Evolutionary conservation across 2,329 filamentous ascomycete species (phyloP), one percentile per base, ranked within the genome.

Genomic region (Paracoccidioides brasiliensis): DNA sequence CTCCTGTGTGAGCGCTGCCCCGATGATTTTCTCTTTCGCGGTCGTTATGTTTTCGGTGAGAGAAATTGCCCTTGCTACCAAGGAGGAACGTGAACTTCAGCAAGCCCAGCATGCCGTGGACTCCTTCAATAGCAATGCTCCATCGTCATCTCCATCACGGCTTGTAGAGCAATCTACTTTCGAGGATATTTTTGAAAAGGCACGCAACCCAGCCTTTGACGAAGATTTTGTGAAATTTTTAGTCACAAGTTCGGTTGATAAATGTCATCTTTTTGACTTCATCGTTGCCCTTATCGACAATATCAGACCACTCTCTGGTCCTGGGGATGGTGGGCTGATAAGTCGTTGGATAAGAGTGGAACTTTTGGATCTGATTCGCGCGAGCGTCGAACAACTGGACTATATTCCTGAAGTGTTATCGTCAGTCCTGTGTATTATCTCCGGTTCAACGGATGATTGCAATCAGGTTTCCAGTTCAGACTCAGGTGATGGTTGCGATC

Each of bases 21-120:
- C 88, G 1, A 82, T 87, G 15, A 79, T 88, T 22, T 86, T 94
- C 61, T 81, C 86, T 3, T 97, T 90, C 90, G 82, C 84, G 3
- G 75, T 91, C 50, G 80, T 95, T 32, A 75, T 90, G 8, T 80
- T 86, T 63, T 78, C 80, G 32, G 81, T 93, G 72, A 81, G 82
- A 61, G 72, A 81, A 44, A 80, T 80, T 10, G 85, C 83, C 60
- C 76, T 80, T 56, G 76, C 76, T 52, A 76, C 84, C 48, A 81
- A 80, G 42, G 83, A 86, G 65, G 64, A 61, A n/a, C 67, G 73
- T 54, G 72, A 76, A 57, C 59, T 70, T 52, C 69, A 71, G 46
- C 71, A 75, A 55, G 70, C 70, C 8, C 66, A 73, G 37, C 70
- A 62, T 58, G 70, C 71, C 44, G 66, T 71, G 32, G 68, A 75